These are phyloP conservation scores for Diaporthe humulicola DNA, from an alignment of 2,329 filamentous ascomycete genomes.

Conservation along the genomic window DNA sequence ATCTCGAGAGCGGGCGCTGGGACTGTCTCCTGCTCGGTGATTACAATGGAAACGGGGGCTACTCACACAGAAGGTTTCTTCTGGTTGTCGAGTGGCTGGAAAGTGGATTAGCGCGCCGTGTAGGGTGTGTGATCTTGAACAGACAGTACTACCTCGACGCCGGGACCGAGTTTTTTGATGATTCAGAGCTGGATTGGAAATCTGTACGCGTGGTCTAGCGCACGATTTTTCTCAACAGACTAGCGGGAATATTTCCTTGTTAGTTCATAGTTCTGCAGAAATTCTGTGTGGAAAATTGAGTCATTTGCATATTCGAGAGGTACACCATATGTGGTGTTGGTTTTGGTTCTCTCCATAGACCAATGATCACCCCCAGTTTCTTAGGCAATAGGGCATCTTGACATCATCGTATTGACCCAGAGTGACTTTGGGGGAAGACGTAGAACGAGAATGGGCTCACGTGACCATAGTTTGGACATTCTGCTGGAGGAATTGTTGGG, in stretches of 20 bases:
- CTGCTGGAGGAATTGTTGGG: not conserved
- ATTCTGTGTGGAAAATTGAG: no score
- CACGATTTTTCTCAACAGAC: not conserved
- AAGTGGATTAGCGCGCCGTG: not conserved
- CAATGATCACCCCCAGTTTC: no score
- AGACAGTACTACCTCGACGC: not conserved
- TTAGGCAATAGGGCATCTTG: not conserved
- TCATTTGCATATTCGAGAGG: no score
- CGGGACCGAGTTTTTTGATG: not conserved
- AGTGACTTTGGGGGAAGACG: not conserved
- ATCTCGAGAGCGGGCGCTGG: not conserved
- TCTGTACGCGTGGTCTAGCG: not conserved
- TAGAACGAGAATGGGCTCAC: not conserved
- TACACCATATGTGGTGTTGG: no score
- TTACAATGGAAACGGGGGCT: not conserved
- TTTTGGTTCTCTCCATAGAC: no score
- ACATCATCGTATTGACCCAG: not conserved
- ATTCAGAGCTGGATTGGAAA: not conserved
- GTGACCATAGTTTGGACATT: slow-evolving; percentile 6
- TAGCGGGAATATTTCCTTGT: no score
- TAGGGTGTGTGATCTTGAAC: not conserved
- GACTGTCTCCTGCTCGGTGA: not conserved
- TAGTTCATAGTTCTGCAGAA: no score
- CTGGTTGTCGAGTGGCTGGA: slow-evolving; percentile 1
- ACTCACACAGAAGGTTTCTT: not conserved